Base-by-base conservation (phyloP, 1,284 basidiomycete genomes). In the Trametes pubescens region DNA sequence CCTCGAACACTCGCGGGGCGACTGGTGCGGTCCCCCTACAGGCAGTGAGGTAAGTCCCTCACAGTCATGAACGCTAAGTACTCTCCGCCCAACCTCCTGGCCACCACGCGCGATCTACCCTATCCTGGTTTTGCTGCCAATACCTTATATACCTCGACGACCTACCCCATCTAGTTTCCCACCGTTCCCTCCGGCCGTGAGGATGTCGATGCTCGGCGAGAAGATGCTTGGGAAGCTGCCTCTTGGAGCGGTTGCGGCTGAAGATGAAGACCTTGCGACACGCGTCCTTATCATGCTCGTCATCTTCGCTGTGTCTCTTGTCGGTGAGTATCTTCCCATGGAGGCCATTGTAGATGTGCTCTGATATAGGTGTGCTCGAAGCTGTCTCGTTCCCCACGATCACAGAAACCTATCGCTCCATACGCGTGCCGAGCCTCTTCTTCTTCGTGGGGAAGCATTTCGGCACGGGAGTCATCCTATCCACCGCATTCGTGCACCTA, bases 361-460 rank as follows among this genome's bases (percentile, higher is more conserved):
- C 22, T 53, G 37, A 47, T 51, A 29, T 34, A 37, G 26, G 18
- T 4, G 14, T n/a, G 37, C 48, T 43, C 38, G 40, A 64, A 91
- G 91, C 91, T 9, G 86, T 86, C 0, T 88, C 88, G 0, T 90
- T 93, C 66, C 91, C 91, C 0, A 77, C 84, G 0, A 61, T 91
- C 22, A 90, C 91, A 0, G 85, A 84, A 61, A 81, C 80, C 5
- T 72, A 83, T 7, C 77, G 79, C 1, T 80, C 80, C 60, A 69
- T 92, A 21, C 81, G 82, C 49, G 86, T 92, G 67, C 90, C 90
- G 1, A 81, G 82, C 18, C 78, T 90, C 18, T 69, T 89, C 21
- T 93, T 93, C 74, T 93, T 93, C 75, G 80, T 91, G 32, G 90
- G 90, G 48, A 93, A 92, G 71, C 91, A 93, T 73, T 93, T 93